Conservation (phyloP, 257 asterid species). For the Solanum verrucosum region DNA sequence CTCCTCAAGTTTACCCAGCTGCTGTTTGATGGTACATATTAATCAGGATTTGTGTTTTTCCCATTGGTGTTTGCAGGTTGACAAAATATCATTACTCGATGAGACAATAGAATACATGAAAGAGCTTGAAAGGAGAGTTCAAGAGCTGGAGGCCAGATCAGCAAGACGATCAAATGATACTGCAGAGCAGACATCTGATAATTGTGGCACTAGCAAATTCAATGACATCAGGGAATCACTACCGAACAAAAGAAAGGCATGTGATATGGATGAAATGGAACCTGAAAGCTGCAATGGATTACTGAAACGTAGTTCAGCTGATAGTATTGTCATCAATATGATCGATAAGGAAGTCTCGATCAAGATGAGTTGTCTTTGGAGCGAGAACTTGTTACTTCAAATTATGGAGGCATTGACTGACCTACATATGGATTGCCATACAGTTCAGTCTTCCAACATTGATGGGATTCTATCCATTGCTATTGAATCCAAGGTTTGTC, state of each 20-base stretch:
- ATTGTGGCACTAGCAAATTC: conserved; percentile 28
- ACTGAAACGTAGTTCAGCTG: conserved; percentile 22
- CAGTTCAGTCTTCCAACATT: conserved; percentile 53
- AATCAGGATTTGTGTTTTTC: not conserved
- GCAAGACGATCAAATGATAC: conserved; percentile 35
- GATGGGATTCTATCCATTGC: conserved; percentile 52
- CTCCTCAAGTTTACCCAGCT: not conserved
- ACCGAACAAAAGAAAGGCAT: conserved; percentile 54
- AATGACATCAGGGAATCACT: conserved; percentile 23
- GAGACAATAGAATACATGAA: conserved; percentile 70
- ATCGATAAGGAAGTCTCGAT: conserved; percentile 43
- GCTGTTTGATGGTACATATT: not conserved
- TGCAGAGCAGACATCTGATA: conserved; percentile 58
- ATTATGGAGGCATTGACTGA: conserved; percentile 45
- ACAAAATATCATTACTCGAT: conserved; percentile 79
- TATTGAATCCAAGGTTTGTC: conserved; percentile 67
- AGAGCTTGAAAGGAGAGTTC: conserved; percentile 62
- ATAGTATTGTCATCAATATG: conserved; percentile 35
- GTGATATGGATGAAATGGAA: conserved; percentile 28
- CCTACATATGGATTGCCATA: conserved; percentile 44
- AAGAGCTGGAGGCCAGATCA: conserved; percentile 56
- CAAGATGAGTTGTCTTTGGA: conserved; percentile 56
- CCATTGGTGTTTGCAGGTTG: conserved; percentile 44
- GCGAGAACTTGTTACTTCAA: conserved; percentile 38
- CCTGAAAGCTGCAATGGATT: conserved; percentile 17